Conservation (phyloP, 768 basidiomycete species). For the Rhodotorula kratochvilovae region DNA sequence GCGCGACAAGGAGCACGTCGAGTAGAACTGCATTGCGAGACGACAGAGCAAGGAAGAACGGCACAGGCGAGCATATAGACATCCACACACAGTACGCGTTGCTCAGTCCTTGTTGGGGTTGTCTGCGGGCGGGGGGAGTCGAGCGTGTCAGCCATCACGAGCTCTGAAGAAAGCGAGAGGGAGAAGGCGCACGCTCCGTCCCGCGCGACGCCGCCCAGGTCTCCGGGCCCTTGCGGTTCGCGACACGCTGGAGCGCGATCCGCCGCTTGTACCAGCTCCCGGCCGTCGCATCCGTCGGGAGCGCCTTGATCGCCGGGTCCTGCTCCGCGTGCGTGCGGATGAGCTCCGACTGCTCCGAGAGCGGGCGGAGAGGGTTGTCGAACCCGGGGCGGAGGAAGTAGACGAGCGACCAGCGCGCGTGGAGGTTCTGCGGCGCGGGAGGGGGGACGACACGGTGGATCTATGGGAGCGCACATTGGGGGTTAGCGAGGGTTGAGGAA, state of each 20-base stretch:
- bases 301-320: slow-evolving; percentile 16
- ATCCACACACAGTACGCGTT: background rate
- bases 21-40: background rate
- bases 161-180: background rate
- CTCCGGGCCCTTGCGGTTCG: slow-evolving; percentile 34
- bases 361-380: slow-evolving; percentile 12
- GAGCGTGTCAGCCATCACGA: background rate
- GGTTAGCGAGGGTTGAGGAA: background rate
- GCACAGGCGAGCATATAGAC: background rate
- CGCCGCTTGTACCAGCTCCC: slow-evolving; percentile 26
- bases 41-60: background rate
- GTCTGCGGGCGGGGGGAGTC: background rate
- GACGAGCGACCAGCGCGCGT: slow-evolving; percentile 30
- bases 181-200: slow-evolving; percentile 28
- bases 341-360: background rate
- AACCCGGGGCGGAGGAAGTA: slow-evolving; percentile 35
- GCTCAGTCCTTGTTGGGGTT: background rate
- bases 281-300: slow-evolving; percentile 20
- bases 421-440: slow-evolving; percentile 14
- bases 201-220: slow-evolving; percentile 24
- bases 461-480: background rate
- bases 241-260: slow-evolving; percentile 12
- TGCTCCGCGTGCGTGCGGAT: slow-evolving; percentile 13
- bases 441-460: slow-evolving; percentile 38
- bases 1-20: too few species aligned